Evolutionary conservation across 345 rosid genomes (phyloP).

Genomic region (Citropsis articulata): DNA sequence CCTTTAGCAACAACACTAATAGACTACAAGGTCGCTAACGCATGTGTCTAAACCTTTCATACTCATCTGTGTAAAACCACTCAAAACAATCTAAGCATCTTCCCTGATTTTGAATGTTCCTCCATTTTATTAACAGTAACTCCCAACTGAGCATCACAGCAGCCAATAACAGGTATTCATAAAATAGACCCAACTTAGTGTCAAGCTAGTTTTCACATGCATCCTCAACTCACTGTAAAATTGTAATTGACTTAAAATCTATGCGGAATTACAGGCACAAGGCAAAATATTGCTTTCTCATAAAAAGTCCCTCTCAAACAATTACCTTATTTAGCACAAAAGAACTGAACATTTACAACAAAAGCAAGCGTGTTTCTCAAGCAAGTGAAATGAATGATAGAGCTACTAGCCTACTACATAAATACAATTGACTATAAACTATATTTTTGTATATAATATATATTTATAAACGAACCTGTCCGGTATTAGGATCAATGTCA

Average conservation of each 20-base stretch:
- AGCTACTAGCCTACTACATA: neutral
- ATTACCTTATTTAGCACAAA: neutral
- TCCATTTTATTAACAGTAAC: neutral
- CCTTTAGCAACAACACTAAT: neutral
- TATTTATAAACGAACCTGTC: constrained; percentile 44
- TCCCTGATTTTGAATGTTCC: neutral
- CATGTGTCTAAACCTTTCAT: neutral
- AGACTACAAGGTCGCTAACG: neutral
- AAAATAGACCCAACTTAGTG: neutral
- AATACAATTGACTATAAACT: neutral
- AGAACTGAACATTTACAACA: neutral
- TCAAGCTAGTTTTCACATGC: neutral
- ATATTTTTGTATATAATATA: no score
- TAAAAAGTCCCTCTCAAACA: neutral
- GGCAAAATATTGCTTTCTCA: neutral
- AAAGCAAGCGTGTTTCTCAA: neutral
- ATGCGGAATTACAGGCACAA: neutral
- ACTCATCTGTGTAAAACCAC: neutral
- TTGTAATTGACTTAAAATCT: neutral
- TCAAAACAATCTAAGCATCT: neutral
- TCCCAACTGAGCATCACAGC: no score
- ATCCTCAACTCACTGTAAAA: neutral
- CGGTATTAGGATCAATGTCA: constrained; percentile 56
- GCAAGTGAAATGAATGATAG: neutral
- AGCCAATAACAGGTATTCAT: neutral